These are phyloP conservation scores for Eucalyptus curtisii DNA, from an alignment of 345 rosid genomes.

Conservation along the genomic window DNA sequence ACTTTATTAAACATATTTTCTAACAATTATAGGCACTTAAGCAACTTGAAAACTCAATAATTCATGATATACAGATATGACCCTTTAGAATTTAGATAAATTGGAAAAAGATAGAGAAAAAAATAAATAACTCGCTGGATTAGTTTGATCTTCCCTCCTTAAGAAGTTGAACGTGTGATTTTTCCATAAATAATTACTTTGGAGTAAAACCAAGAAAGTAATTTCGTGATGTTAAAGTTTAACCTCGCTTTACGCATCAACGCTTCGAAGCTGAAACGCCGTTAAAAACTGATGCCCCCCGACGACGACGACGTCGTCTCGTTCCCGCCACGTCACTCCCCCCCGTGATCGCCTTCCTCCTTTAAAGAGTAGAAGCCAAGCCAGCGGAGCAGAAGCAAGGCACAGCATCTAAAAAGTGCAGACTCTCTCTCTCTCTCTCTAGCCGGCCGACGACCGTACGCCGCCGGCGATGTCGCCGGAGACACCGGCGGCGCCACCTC, in stretches of 20 bases:
- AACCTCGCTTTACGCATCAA: background rate
- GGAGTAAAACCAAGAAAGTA: background rate
- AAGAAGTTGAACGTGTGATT: background rate
- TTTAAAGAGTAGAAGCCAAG: background rate
- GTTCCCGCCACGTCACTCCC: background rate
- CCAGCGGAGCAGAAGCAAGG: background rate
- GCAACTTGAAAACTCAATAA: background rate
- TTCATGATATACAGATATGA: background rate
- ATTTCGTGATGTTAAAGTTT: background rate
- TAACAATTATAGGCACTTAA: accelerated
- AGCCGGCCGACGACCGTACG: background rate
- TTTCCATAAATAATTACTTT: background rate
- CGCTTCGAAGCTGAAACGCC: background rate
- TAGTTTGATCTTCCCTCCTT: background rate
- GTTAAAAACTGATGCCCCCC: background rate
- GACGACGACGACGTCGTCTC: background rate
- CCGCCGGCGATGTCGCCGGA: background rate
- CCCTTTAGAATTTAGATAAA: background rate
- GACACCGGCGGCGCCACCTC: background rate
- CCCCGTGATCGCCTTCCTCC: background rate
- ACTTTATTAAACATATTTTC: background rate
- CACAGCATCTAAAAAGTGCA: background rate
- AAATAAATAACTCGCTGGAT: background rate
- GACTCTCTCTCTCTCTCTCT: background rate
- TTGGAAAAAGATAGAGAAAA: background rate